phyloP scores from a whole-genome alignment of 345 rosid species.

The Eucalyptus polyanthemos region DNA sequence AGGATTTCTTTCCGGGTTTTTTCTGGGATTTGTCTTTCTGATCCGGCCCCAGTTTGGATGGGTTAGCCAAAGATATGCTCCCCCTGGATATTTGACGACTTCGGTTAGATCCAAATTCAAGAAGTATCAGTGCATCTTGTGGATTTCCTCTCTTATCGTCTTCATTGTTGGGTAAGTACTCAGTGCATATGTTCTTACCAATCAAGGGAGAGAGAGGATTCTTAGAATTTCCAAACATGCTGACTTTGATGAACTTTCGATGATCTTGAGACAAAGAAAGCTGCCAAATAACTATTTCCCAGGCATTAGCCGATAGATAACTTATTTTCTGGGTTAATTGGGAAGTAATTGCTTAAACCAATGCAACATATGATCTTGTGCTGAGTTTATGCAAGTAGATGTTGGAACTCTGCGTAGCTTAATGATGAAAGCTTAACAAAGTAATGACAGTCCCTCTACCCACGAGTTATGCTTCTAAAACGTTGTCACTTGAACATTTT shows the following conservation, averaged over 20 bases:
- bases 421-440: not conserved
- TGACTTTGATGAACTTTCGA: not conserved
- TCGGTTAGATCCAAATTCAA: slow-evolving; percentile 45
- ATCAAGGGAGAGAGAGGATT: not conserved
- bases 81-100: slow-evolving; percentile 10
- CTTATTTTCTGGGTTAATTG: not conserved
- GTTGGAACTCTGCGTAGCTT: not conserved
- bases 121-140: slow-evolving; percentile 53
- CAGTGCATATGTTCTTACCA: not conserved
- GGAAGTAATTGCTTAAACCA: not conserved
- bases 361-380: not conserved
- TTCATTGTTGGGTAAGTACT: slow-evolving; percentile 56
- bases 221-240: not conserved
- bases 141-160: slow-evolving; percentile 63
- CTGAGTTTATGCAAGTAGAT: not conserved
- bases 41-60: slow-evolving; percentile 90
- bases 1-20: slow-evolving; percentile 80
- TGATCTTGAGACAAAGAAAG: not conserved
- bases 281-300: not conserved
- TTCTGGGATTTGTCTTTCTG: slow-evolving; percentile 79
- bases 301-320: not conserved
- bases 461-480: not conserved
- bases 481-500: not conserved
- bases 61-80: slow-evolving; percentile 40
- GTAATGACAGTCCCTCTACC: not conserved